These are phyloP conservation scores for Aspergillus olivimuriae DNA, from an alignment of 495 filamentous ascomycete species.

Conservation along the genomic window DNA sequence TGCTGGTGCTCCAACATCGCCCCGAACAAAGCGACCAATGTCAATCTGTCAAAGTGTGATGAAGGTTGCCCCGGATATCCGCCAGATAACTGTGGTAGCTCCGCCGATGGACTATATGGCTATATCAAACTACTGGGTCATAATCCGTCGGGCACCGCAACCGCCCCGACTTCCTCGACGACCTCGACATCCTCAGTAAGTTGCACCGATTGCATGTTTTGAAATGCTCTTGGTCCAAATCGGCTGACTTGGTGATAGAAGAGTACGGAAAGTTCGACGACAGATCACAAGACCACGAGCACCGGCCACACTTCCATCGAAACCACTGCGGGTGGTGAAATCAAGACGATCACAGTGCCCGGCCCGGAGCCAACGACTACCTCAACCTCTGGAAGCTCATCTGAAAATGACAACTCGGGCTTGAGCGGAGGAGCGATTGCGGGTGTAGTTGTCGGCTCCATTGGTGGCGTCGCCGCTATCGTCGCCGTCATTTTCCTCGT, in stretches of 20 bases:
- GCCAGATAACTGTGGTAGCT: slow-evolving; percentile 56
- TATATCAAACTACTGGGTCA: slow-evolving; percentile 41
- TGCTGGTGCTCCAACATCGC: slow-evolving; percentile 77
- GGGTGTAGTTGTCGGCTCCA: slow-evolving; percentile 44
- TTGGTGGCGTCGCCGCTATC: slow-evolving; percentile 38
- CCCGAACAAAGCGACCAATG: slow-evolving; percentile 41
- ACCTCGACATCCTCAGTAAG: slow-evolving; percentile 26
- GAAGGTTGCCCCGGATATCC: slow-evolving; percentile 61
- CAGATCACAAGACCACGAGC: slow-evolving; percentile 33
- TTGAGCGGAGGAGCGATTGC: slow-evolving; percentile 36
- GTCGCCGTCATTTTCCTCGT: slow-evolving; percentile 35
- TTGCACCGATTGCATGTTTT: too few relatives aligned
- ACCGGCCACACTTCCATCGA: slow-evolving; percentile 26
- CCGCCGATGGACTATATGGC: slow-evolving; percentile 46
- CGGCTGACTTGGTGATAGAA: slow-evolving; percentile 7
- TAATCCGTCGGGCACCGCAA: slow-evolving; percentile 29
- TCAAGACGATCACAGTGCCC: slow-evolving; percentile 47
- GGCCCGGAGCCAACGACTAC: slow-evolving; percentile 29
- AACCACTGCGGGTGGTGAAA: slow-evolving; percentile 39
- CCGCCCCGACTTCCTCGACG: slow-evolving; percentile 19
- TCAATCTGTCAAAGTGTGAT: slow-evolving; percentile 42
- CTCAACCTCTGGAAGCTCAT: slow-evolving; percentile 10
- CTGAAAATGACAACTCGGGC: slow-evolving; percentile 16
- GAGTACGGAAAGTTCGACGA: slow-evolving; percentile 4
- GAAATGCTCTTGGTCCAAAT: neutral